Evolutionary conservation across 306 rosid species (phyloP).

Genomic region (Lathyrus aphaca): DNA sequence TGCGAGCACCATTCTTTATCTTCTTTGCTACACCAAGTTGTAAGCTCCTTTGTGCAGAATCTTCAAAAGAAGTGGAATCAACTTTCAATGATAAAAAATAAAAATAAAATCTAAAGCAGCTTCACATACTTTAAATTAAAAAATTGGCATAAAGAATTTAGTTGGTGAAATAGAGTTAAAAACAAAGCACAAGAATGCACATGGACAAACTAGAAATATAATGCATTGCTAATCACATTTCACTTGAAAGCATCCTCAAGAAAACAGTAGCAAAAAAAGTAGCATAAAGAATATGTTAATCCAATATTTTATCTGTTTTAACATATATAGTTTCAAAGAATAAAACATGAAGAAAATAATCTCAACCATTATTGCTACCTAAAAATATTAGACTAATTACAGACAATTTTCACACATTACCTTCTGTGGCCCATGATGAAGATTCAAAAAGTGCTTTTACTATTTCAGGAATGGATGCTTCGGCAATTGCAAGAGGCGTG

Average conservation of each 20-base stretch:
- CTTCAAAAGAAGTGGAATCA: conserved; percentile 48
- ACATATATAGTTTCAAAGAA: conserved; percentile 30
- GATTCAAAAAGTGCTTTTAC: conserved; percentile 88
- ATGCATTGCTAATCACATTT: conserved; percentile 27
- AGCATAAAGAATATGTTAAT: conserved; percentile 28
- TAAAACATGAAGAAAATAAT: conserved; percentile 23
- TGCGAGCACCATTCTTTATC: conserved; percentile 95
- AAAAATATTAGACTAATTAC: conserved; percentile 14
- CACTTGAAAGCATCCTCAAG: conserved; percentile 18
- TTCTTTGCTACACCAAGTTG: conserved; percentile 87
- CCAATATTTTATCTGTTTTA: conserved; percentile 28
- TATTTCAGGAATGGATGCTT: conserved; percentile 83
- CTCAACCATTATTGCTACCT: not conserved
- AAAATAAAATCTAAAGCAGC: conserved; percentile 26
- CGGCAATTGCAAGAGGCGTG: conserved; percentile 90
- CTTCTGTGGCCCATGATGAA: conserved; percentile 85
- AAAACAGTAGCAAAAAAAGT: conserved; percentile 20
- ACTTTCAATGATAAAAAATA: conserved; percentile 41
- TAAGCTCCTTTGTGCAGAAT: conserved; percentile 72
- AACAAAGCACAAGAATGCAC: conserved; percentile 20
- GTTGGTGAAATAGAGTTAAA: conserved; percentile 13
- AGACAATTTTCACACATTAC: conserved; percentile 46
- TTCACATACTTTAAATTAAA: conserved; percentile 15
- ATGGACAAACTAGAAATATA: conserved; percentile 23
- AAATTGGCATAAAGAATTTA: conserved; percentile 23